Evolutionary conservation across 2,329 filamentous ascomycete species (phyloP).

Genomic region (Aspergillus proliferans): DNA sequence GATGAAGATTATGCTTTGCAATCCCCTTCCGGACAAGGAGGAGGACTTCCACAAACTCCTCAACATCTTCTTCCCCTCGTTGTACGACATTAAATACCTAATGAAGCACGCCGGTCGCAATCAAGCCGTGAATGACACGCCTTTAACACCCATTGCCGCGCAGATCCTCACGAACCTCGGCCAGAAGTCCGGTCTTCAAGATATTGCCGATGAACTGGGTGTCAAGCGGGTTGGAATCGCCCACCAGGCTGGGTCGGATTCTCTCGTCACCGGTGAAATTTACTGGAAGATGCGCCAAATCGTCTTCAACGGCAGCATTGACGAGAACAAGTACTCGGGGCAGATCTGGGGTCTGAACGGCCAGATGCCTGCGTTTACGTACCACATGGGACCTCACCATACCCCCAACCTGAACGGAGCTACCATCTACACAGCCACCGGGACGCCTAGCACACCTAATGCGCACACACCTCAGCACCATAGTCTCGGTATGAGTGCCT

Average conservation of each 20-base stretch:
- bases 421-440: constrained; percentile 42
- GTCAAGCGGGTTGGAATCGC: constrained; percentile 81
- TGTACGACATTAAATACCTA: constrained; percentile 95
- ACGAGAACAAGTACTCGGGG: constrained; percentile 70
- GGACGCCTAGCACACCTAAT: constrained; percentile 63
- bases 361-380: constrained; percentile 53
- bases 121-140: constrained; percentile 58
- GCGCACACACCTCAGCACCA: constrained; percentile 48
- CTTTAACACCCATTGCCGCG: constrained; percentile 57
- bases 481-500: constrained; percentile 56
- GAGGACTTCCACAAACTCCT: constrained; percentile 82
- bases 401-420: constrained; percentile 52
- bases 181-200: constrained; percentile 84
- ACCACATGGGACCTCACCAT: constrained; percentile 42
- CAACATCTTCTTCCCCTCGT: constrained; percentile 84
- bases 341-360: constrained; percentile 89
- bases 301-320: constrained; percentile 77
- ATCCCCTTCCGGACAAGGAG: constrained; percentile 80
- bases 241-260: constrained; percentile 91
- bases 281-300: constrained; percentile 90
- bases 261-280: constrained; percentile 83
- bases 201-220: constrained; percentile 87
- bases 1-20: constrained; percentile 83
- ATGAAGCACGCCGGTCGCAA: constrained; percentile 80
- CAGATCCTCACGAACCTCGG: constrained; percentile 80